Base-by-base conservation (phyloP, 768 basidiomycete species). In the Boletus reticulatus region DNA sequence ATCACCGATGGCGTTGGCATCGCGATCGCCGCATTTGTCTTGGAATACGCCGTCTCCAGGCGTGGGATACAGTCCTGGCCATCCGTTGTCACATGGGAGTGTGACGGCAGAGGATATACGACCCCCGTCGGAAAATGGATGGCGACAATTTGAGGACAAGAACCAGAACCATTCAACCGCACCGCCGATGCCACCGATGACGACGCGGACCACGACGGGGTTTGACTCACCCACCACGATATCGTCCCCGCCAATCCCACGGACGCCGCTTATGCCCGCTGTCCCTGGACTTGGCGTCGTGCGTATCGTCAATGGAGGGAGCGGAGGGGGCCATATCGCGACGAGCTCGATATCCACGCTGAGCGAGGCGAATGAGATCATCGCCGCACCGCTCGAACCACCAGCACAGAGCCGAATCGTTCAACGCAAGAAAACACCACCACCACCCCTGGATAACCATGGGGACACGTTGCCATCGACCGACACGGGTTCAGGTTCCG, bases 1-100 rank as follows among this genome's bases (percentile, higher is more conserved):
- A 6, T 90, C 89, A 5, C 87, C 89, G 4, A 85, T 89, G 84
- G 87, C 88, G 17, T 76, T 83, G 32, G 73, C 70, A 14, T 81
- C 76, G 55, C 75, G 78, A 53, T 66, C 74, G 19, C 67, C 69
- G 31, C 71, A 62, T 54, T 63, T 69, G 12, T 64, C 68, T 13
- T 68, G 74, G 74, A 66, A 63, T 11, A 38, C 72, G 64, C 70
- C 24, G 73, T 78, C 75, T 3, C 79, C 80, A 7, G 76, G 78
- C 1, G 65, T 66, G 0, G 69, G 71, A 37, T 77, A 80, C 4
- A 47, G 56, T 32, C 5, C 42, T 0, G 48, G 56, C 7, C 58
- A 63, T 29, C 53, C 57, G 2, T 53, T 63, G n/a, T 61, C 65
- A 22, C 64, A 52, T 17, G 57, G 53, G 20, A 62, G 58, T 19